Base-by-base conservation (phyloP, 2,329 filamentous ascomycete species). In the Pestalotiopsis sp. region DNA sequence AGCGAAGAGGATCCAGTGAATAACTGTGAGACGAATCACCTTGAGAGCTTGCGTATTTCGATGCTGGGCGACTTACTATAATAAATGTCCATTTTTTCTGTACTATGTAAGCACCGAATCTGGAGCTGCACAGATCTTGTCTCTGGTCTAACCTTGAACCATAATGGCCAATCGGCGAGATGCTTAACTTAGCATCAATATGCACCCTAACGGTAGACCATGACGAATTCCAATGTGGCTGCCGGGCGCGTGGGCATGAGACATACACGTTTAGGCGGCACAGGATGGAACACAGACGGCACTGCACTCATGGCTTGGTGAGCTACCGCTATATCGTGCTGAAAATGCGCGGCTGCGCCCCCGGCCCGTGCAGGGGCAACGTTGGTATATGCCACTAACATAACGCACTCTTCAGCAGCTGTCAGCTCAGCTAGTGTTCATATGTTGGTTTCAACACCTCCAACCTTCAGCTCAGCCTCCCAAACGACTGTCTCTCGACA, bases 51-150 rank as follows among this genome's bases (percentile, higher is more conserved):
- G 36, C 27, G 36, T n/a, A 11, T 62, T 62, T 62, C 31, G 59
- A 36, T 36, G 59, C 27, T 36, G 59, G 59, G 59, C 45, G 59
- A 62, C 59, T 62, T 62, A 62, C 59, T 62, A 40, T 62, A 40
- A 62, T 62, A 62, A 60, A 62, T 27, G 59, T 20, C 31, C 59
- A 62, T 14, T 62, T 36, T 17, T 52, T 17, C 17, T 52, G 45
- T 52, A 52, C 45, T 23, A 52, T 40, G 59, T 62, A 62, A 62
- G 59, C 59, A 62, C 20, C 31, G 45, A n/a, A n/a, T 52, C 59
- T 41, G 27, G 59, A n/a, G 59, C 31, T 36, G 31, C 31, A 41
- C 14, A 20, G 17, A 52, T n/a, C 17, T 38, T 62, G 59, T 17
- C 6, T 12, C 59, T 31, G 31, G 31, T 13, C n/a, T 7, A 27